A percentile compares a stretch with the other conserved stretches of the same genome.
phyloP scores from a whole-genome alignment of 2,329 filamentous ascomycete genomes.

The Dissoconium aciculare region DNA sequence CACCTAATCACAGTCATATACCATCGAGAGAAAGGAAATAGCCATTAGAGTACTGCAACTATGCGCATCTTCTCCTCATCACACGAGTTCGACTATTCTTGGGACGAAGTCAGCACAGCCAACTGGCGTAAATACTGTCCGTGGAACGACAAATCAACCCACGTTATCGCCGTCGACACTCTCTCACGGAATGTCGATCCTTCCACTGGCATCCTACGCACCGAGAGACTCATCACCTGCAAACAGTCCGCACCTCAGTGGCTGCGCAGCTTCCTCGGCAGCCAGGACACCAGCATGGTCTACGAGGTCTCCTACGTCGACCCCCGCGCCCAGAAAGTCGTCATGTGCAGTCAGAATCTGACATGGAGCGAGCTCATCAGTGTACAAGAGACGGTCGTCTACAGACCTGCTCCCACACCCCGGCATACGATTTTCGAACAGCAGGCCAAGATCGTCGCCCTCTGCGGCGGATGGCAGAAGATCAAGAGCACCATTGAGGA shows the following conservation, averaged over 20 bases:
- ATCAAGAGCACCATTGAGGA: slow-evolving; percentile 96
- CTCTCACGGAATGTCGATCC: slow-evolving; percentile 56
- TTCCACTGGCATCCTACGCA: slow-evolving; percentile 52
- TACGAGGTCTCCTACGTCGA: slow-evolving; percentile 96
- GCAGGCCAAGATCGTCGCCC: slow-evolving; percentile 79
- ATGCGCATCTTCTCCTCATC: slow-evolving; percentile 95
- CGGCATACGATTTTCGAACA: slow-evolving; percentile 69
- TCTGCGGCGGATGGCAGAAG: slow-evolving; percentile 93
- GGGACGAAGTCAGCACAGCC: slow-evolving; percentile 91
- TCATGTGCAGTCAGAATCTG: slow-evolving; percentile 91
- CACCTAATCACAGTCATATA: too few species aligned
- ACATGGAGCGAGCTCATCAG: slow-evolving; percentile 82
- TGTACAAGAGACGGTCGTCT: slow-evolving; percentile 72
- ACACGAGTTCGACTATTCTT: slow-evolving; percentile 91
- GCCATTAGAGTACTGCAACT: too few species aligned
- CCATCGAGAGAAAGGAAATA: too few species aligned
- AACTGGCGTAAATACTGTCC: slow-evolving; percentile 99
- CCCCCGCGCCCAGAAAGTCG: slow-evolving; percentile 66
- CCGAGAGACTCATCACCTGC: slow-evolving; percentile 53
- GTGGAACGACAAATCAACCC: slow-evolving; percentile 97
- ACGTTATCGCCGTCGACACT: slow-evolving; percentile 92
- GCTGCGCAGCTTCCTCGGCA: slow-evolving; percentile 64
- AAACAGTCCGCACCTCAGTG: slow-evolving; percentile 58
- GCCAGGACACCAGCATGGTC: slow-evolving; percentile 65
- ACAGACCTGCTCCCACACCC: slow-evolving; percentile 19